A percentile compares a stretch with the other conserved stretches of the same genome.
Conservation (phyloP, 2,329 filamentous ascomycete genomes). For the Exophiala alcalophila region DNA sequence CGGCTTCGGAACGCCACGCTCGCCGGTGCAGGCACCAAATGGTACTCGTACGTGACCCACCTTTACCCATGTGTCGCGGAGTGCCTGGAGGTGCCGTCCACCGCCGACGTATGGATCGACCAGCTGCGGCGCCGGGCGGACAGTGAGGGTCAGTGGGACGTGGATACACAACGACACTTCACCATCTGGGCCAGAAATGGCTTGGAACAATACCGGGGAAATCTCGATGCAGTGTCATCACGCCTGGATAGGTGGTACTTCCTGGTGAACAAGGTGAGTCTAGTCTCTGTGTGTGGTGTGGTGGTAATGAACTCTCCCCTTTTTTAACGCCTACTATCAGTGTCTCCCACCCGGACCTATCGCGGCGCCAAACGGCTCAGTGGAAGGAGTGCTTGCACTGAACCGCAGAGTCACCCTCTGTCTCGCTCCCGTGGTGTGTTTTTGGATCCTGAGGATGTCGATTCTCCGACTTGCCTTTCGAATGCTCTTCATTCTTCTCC, state of each 20-base stretch:
- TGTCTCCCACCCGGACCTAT: slow-evolving; percentile 8
- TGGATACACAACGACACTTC: neutral
- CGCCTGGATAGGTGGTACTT: slow-evolving; percentile 4
- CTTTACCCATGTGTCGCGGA: slow-evolving; percentile 6
- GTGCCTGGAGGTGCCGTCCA: neutral
- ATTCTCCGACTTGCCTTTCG: slow-evolving; percentile 1
- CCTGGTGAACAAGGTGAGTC: slow-evolving; percentile 1
- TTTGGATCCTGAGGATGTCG: slow-evolving; percentile 1
- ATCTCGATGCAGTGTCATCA: neutral
- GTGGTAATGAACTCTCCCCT: no score
- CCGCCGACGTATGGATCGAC: slow-evolving; percentile 6
- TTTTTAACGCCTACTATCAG: neutral
- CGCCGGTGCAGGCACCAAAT: slow-evolving; percentile 7
- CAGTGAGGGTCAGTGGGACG: slow-evolving; percentile 7
- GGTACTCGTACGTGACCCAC: slow-evolving; percentile 14
- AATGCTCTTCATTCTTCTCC: slow-evolving; percentile 2
- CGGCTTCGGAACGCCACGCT: slow-evolving; percentile 3
- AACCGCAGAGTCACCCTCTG: slow-evolving; percentile 6
- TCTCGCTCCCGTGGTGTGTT: slow-evolving; percentile 1
- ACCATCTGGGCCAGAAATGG: neutral
- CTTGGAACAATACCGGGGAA: neutral
- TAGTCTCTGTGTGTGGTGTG: neutral
- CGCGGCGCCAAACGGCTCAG: neutral
- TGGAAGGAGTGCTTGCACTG: neutral
- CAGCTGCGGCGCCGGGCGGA: slow-evolving; percentile 7